These are phyloP conservation scores for Acacia crassicarpa DNA, from an alignment of 306 rosid genomes.

Conservation along the genomic window DNA sequence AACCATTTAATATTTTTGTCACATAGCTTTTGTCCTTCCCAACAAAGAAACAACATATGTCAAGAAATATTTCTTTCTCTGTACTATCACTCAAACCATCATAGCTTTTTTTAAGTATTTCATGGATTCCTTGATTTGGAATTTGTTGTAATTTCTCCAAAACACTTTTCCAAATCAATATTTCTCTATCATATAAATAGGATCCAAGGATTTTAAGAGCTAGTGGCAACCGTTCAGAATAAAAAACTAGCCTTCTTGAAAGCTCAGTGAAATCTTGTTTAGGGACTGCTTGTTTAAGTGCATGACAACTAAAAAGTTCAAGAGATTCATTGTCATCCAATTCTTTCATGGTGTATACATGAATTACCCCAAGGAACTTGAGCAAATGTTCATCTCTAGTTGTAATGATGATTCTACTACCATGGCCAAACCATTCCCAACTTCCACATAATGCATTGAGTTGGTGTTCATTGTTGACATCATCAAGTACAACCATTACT, in stretches of 20 bases:
- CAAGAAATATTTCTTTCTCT: not conserved
- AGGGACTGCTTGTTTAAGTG: not conserved
- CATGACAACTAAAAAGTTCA: slow-evolving; percentile 1
- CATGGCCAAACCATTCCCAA: too few relatives aligned
- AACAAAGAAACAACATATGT: not conserved
- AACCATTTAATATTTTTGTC: not conserved
- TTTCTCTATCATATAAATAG: not conserved
- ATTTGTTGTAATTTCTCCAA: not conserved
- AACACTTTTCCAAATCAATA: not conserved
- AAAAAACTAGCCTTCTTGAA: not conserved
- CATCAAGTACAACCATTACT: too few relatives aligned
- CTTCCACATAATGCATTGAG: too few relatives aligned
- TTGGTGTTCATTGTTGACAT: too few relatives aligned
- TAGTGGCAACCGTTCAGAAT: not conserved
- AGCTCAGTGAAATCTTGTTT: not conserved
- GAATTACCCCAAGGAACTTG: too few relatives aligned
- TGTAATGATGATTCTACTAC: too few relatives aligned
- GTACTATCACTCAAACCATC: not conserved
- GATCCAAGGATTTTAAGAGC: not conserved
- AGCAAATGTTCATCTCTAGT: too few relatives aligned
- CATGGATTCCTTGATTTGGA: not conserved
- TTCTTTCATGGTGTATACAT: not conserved
- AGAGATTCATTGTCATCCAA: not conserved
- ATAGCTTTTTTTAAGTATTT: not conserved
- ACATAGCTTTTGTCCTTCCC: not conserved